Evolutionary conservation across 768 basidiomycete genomes (phyloP).

Genomic region (Lentinus tigrinus): DNA sequence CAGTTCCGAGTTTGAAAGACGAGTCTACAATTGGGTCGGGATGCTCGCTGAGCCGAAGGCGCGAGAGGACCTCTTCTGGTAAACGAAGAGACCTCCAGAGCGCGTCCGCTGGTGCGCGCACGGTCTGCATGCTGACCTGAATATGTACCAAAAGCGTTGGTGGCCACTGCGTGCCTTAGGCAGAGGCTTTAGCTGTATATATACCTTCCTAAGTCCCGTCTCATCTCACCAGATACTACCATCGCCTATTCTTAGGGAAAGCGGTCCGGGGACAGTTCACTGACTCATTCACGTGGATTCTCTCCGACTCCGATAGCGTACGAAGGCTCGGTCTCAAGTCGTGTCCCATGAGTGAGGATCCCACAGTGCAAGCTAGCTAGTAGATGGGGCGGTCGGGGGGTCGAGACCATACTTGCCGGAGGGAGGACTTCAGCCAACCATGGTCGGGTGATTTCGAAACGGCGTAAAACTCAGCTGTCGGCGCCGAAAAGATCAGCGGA

Average conservation of each 20-base stretch:
- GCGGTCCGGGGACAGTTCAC: not conserved
- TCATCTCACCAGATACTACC: too few relatives aligned
- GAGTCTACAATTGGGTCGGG: slow-evolving; percentile 49
- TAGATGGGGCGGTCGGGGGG: too few relatives aligned
- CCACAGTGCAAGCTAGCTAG: too few relatives aligned
- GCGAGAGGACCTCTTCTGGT: slow-evolving; percentile 36
- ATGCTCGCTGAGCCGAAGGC: slow-evolving; percentile 35
- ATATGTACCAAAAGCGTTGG: not conserved
- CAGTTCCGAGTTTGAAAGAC: slow-evolving; percentile 51
- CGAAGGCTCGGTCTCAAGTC: not conserved
- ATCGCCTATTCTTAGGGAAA: not conserved
- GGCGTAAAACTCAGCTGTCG: not conserved
- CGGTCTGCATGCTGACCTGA: not conserved
- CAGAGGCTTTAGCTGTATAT: not conserved
- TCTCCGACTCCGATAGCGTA: not conserved
- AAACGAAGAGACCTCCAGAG: slow-evolving; percentile 45
- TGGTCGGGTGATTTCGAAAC: slow-evolving; percentile 13
- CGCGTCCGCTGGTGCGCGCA: slow-evolving; percentile 12
- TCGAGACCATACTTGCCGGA: too few relatives aligned
- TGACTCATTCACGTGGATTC: too few relatives aligned
- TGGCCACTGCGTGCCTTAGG: not conserved
- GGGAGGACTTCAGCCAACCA: slow-evolving; percentile 8
- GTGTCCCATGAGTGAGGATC: too few relatives aligned
- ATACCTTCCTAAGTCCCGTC: too few relatives aligned
- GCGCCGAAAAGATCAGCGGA: too few relatives aligned